Base-by-base conservation (phyloP, 108 stramenopile species). In the Seminavis robusta region DNA sequence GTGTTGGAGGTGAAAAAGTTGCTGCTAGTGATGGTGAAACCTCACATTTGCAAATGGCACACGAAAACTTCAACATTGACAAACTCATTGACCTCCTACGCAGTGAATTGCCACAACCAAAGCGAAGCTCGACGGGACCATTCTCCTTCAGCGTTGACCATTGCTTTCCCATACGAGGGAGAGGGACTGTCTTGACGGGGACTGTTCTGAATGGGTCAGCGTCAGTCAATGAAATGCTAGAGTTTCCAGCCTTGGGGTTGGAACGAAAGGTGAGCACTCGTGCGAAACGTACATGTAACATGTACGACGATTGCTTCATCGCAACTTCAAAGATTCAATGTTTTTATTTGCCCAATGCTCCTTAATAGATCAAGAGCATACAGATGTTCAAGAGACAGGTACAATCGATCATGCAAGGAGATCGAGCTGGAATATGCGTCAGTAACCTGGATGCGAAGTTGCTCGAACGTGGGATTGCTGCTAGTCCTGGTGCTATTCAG, bases 101-200 rank as follows among this genome's bases (percentile, higher is more conserved):
- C 52, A 45, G 54, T 8, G 70, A 80, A 40, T 49, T 88, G 20
- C 81, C 79, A 30, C 79, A 79, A 7, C 92, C 92, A 1, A 71
- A 70, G 47, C 68, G 86, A 56, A 54, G 19, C 30, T 11, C 21
- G n/a, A 54, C 31, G 25, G 23, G 16, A 10, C 68, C 80, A 47
- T 93, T 92, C 71, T 86, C 83, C 53, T 90, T 90, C 57, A 74
- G 81, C 28, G 83, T 96, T 43, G 97, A 98, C 60, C 97, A 98
- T 54, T 96, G 95, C 53, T 98, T 98, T 56, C 77, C 95, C 13
- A 83, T 98, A 44, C 92, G 89, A 43, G 99, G 99, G 1, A 86
- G 96, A 55, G 99, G 99, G 15, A 98, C 99, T 10, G 95, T 99
- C 15, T 60, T 98, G 47, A 98, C 99, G 6, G 98, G 98, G 29